phyloP scores from a whole-genome alignment of 2,329 filamentous ascomycete genomes.

The Endothia cerciana region DNA sequence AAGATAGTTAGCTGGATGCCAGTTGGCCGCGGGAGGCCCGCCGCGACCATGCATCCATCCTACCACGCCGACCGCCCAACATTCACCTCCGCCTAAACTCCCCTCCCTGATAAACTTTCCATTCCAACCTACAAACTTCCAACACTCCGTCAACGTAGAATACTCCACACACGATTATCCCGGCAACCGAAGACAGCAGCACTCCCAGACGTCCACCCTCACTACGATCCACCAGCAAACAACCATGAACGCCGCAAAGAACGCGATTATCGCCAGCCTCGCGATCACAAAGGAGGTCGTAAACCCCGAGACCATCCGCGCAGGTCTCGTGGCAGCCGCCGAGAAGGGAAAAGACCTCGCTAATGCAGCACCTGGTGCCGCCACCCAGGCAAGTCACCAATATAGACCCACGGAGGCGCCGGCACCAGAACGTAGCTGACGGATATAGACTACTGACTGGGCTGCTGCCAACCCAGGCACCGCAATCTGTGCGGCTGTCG shows the following conservation, averaged over 20 bases:
- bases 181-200: neutral
- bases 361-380: no score
- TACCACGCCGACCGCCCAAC: neutral
- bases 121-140: neutral
- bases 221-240: neutral
- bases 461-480: slow-evolving; percentile 19
- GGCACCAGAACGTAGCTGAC: no score
- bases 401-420: no score
- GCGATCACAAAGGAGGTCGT: no score
- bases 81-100: neutral
- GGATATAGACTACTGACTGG: no score
- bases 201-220: neutral
- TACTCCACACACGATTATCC: neutral
- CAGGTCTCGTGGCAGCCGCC: no score
- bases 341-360: no score
- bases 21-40: slow-evolving; percentile 23
- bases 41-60: neutral
- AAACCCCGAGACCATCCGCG: no score
- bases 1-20: neutral
- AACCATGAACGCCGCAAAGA: neutral
- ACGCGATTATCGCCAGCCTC: neutral
- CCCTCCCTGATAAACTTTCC: neutral
- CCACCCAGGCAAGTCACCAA: no score
- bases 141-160: neutral
- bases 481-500: slow-evolving; percentile 4